These are phyloP conservation scores for Pseudonitzschia delicatissima DNA, from an alignment of 108 stramenopile genomes.

Conservation along the genomic window DNA sequence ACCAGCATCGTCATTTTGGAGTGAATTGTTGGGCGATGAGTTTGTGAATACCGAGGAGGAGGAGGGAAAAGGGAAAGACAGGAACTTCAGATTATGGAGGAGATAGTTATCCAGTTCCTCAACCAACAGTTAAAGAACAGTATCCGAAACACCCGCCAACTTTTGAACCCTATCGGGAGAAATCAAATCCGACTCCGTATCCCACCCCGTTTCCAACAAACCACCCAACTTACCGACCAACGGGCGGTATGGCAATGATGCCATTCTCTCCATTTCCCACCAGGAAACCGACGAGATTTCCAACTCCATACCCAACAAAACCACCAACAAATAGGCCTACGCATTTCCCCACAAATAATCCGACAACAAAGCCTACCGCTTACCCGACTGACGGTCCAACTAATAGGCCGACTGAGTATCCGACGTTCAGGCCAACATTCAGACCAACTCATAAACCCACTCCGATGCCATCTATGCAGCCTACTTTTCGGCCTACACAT, in stretches of 20 bases:
- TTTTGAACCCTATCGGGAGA: not conserved
- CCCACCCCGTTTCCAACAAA: not conserved
- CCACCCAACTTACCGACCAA: not conserved
- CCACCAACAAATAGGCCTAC: not conserved
- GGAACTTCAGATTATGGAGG: not conserved
- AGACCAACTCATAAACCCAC: conserved; percentile 6
- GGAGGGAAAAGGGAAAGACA: not conserved
- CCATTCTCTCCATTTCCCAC: conserved; percentile 1
- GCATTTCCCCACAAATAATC: conserved; percentile 8
- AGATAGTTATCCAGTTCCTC: conserved; percentile 4
- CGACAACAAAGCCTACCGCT: conserved; percentile 2
- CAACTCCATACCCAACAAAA: conserved; percentile 2
- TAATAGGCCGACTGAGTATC: not conserved
- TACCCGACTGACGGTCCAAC: conserved; percentile 3
- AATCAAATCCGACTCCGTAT: not conserved
- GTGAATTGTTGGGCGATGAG: not conserved
- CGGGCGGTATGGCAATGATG: not conserved
- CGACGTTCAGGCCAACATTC: conserved; percentile 1
- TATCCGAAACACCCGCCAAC: not conserved
- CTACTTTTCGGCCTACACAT: not conserved
- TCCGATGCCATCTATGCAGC: conserved; percentile 1
- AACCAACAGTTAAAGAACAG: not conserved
- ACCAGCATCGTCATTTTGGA: not conserved
- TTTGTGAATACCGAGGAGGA: not conserved
- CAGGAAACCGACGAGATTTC: not conserved